phyloP scores from a whole-genome alignment of 768 basidiomycete genomes.

The Suillus variegatus region DNA sequence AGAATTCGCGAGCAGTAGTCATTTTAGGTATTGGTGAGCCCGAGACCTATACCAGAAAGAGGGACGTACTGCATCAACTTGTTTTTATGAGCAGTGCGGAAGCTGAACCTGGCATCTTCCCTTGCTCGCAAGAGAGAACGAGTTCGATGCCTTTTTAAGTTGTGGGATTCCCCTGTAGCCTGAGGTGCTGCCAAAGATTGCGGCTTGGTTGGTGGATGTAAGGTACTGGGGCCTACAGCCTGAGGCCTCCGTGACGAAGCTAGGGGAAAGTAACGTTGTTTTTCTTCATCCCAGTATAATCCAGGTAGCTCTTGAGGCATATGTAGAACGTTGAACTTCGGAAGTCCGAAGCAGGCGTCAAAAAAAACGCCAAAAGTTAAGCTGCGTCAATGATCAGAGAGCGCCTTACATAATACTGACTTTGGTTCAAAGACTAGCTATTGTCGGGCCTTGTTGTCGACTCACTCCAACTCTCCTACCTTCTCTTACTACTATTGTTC shows the following conservation, averaged over 20 bases:
- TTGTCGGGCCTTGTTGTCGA: not conserved
- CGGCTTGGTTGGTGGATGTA: constrained; percentile 8
- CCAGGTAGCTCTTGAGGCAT: constrained; percentile 59
- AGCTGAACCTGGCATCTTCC: not conserved
- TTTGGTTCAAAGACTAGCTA: not conserved
- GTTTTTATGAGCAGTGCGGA: constrained; percentile 22
- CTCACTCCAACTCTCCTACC: not conserved
- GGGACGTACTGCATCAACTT: constrained; percentile 28
- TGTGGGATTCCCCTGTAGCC: not conserved
- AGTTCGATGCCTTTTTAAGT: not conserved
- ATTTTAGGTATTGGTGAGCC: not conserved
- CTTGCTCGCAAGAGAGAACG: constrained; percentile 1
- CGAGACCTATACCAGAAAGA: not conserved
- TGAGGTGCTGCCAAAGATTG: not conserved
- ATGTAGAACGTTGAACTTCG: not conserved
- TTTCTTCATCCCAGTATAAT: constrained; percentile 52
- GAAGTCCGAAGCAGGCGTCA: no score
- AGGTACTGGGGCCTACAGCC: not conserved
- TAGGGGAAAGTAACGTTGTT: constrained; percentile 59
- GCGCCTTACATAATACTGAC: not conserved
- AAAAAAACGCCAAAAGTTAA: no score
- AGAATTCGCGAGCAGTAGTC: not conserved
- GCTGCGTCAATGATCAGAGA: not conserved
- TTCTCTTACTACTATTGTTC: not conserved
- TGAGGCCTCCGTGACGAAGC: constrained; percentile 33